A percentile compares a stretch with the other conserved stretches of the same genome.
These are phyloP conservation scores for Leonotis leonurus DNA, from an alignment of 257 asterid species.

Conservation along the genomic window DNA sequence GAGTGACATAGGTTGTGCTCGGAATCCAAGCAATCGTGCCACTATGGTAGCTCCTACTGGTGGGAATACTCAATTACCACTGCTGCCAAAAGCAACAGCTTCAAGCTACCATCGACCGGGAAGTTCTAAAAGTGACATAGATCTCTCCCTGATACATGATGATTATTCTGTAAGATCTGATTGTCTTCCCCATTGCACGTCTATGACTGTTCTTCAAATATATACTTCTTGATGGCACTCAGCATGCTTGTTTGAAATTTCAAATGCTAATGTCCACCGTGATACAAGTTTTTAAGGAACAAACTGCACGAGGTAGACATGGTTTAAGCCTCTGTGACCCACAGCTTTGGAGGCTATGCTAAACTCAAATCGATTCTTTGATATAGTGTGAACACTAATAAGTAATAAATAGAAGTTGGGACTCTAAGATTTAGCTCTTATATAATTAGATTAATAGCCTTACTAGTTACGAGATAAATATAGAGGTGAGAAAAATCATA, in stretches of 20 bases:
- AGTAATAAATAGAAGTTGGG: not conserved
- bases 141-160: constrained; percentile 44
- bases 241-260: not conserved
- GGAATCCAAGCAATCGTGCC: constrained; percentile 28
- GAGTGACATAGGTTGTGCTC: constrained; percentile 58
- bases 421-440: not conserved
- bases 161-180: constrained; percentile 69
- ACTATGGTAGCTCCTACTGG: constrained; percentile 26
- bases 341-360: not conserved
- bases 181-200: not conserved
- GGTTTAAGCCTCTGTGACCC: not conserved
- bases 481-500: not conserved
- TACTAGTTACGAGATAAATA: not conserved
- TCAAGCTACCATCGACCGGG: constrained; percentile 41
- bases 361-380: not conserved
- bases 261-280: not conserved
- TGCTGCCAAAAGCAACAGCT: constrained; percentile 29
- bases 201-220: not conserved
- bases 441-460: not conserved
- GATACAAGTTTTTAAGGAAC: not conserved
- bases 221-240: not conserved
- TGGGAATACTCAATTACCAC: constrained; percentile 27
- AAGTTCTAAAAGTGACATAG: constrained; percentile 56
- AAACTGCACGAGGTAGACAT: not conserved
- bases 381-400: not conserved